Base-by-base conservation (phyloP, 208 protist species). In the Trypanosoma mega region DNA sequence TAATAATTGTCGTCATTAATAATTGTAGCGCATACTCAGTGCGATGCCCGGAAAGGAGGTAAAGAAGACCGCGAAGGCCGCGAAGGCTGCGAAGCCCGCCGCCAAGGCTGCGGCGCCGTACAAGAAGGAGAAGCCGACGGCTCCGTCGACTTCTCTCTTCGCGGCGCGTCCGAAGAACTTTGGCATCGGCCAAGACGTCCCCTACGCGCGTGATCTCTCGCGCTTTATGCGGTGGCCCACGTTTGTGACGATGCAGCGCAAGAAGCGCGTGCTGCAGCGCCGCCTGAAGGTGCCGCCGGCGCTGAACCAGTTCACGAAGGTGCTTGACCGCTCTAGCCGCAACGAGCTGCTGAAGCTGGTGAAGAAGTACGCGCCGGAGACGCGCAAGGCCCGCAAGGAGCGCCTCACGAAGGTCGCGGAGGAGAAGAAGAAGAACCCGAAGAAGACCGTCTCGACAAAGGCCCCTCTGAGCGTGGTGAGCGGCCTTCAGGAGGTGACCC, bases 401-500 rank as follows among this genome's bases (percentile, higher is more conserved):
- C 95, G 98, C 73, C 83, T 99, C 18, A 69, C 76, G 68, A 87
- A 87, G 55, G 69, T 74, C 14, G 98, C 98, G 45, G 76, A 98
- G 79, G 87, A 89, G 63, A 98, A 98, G 82, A 94, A 90, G 75
- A 77, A 76, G 29, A 74, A 90, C 72, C 74, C 81, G 24, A 92
- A 90, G 72, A 78, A 84, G 66, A 87, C 71, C 44, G 66, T 83
- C 67, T 82, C 81, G 33, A 76, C 76, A 48, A 94, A 98, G 76
- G 97, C 96, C 52, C 90, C 93, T 16, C 58, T 92, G 44, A 60
- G 75, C 63, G 67, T 99, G 27, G 93, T 98, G 61, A 98, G 71
- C 63, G 99, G 99, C 54, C 78, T 99, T 55, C 99, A 99, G 90
- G 84, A 99, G 80, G 94, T 99, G 71, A 98, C 97, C 46, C 82